Conservation (phyloP, 805 yeast species). For the Cyberlindnera subsufficiens region DNA sequence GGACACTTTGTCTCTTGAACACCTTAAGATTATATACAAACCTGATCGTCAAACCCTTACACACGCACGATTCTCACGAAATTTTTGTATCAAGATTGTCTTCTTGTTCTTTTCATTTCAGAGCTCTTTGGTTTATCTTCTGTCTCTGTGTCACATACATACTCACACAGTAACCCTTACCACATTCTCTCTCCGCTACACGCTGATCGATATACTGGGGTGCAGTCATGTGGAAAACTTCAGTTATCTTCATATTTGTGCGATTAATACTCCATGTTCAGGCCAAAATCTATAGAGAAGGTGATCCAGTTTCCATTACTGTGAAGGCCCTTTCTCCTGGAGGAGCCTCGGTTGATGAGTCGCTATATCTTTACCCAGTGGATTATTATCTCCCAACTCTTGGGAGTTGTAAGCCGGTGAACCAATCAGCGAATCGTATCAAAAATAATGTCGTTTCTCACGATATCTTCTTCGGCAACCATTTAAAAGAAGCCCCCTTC, state of each 20-base stretch:
- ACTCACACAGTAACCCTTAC: too few species aligned
- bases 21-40: too few species aligned
- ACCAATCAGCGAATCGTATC: conserved; percentile 5
- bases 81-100: too few species aligned
- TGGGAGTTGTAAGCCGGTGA: conserved; percentile 14
- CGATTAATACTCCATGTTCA: neutral
- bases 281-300: conserved; percentile 10
- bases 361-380: conserved; percentile 21
- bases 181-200: neutral
- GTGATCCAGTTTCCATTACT: conserved; percentile 14
- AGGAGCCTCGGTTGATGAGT: conserved; percentile 20
- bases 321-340: conserved; percentile 22
- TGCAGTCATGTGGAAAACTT: neutral
- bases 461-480: conserved; percentile 13
- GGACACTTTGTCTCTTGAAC: too few species aligned
- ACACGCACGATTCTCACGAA: too few species aligned
- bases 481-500: conserved; percentile 16
- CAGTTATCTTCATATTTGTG: neutral
- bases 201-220: neutral
- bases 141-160: too few species aligned
- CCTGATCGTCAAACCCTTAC: too few species aligned
- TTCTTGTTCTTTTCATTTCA: too few species aligned
- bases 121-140: too few species aligned
- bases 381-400: conserved; percentile 20
- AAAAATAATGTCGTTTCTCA: conserved; percentile 2